These are phyloP conservation scores for Suhomyces guaymorum DNA, from an alignment of 1,139 yeast genomes.

Conservation along the genomic window DNA sequence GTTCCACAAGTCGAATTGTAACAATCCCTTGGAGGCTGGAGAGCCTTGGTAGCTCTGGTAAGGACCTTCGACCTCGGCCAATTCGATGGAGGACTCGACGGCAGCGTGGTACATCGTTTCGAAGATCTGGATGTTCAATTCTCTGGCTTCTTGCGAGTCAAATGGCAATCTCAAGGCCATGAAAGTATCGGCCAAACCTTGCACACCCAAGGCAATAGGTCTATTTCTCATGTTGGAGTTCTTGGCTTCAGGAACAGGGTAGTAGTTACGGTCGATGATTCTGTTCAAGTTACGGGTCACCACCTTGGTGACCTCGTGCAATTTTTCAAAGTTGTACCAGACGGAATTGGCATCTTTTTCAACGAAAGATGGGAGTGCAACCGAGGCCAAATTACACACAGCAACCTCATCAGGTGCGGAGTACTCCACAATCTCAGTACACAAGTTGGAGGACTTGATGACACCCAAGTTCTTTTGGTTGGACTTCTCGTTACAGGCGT, in stretches of 20 bases:
- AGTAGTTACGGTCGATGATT: conserved; percentile 57
- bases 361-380: conserved; percentile 76
- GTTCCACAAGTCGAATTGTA: conserved; percentile 61
- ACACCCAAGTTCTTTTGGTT: conserved; percentile 87
- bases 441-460: conserved; percentile 83
- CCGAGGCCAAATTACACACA: conserved; percentile 86
- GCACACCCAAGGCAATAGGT: conserved; percentile 65
- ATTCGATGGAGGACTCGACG: conserved; percentile 56
- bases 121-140: conserved; percentile 57
- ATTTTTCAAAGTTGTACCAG: conserved; percentile 55
- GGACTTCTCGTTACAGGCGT: conserved; percentile 78
- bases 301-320: conserved; percentile 56
- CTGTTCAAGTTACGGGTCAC: conserved; percentile 56
- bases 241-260: conserved; percentile 57
- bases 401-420: conserved; percentile 88
- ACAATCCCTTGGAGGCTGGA: conserved; percentile 58
- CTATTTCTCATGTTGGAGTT: conserved; percentile 56
- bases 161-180: conserved; percentile 58
- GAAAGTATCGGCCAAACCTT: conserved; percentile 62
- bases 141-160: conserved; percentile 57
- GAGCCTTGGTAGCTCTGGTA: conserved; percentile 55
- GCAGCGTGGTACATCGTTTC: conserved; percentile 65
- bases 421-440: conserved; percentile 89
- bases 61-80: conserved; percentile 49
- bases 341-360: conserved; percentile 37